Percentiles rank a stretch among this genome's conserved stretches.
phyloP scores from a whole-genome alignment of 139 green algal genomes.

The Asterochloris erici region DNA sequence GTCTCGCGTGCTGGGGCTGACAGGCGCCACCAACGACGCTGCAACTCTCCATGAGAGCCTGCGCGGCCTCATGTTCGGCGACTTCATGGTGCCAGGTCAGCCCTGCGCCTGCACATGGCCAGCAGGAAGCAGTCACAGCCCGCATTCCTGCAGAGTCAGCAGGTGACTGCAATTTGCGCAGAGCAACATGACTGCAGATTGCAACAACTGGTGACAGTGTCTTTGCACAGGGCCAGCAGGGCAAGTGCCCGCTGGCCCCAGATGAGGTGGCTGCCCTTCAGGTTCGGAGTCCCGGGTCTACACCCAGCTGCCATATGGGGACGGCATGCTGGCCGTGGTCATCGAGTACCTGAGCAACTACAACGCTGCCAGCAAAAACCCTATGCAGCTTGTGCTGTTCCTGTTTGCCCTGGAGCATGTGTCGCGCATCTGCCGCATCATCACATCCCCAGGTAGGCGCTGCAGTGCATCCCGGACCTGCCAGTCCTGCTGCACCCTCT shows the following conservation, averaged over 20 bases:
- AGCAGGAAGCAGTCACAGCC: no score
- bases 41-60: slow-evolving; percentile 37
- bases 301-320: slow-evolving; percentile 36
- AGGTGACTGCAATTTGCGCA: no score
- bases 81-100: slow-evolving; percentile 71
- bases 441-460: slow-evolving; percentile 50
- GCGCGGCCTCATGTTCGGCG: slow-evolving; percentile 63
- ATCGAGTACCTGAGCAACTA: slow-evolving; percentile 68
- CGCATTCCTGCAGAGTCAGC: no score
- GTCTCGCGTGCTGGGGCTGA: slow-evolving; percentile 36
- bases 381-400: slow-evolving; percentile 79
- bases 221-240: no score
- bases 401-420: slow-evolving; percentile 76
- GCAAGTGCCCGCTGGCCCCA: no score
- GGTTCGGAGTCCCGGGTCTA: slow-evolving; percentile 54
- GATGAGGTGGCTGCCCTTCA: not conserved
- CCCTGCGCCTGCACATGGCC: not conserved
- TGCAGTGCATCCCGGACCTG: slow-evolving; percentile 2
- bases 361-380: slow-evolving; percentile 68
- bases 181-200: no score
- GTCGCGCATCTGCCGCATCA: slow-evolving; percentile 55
- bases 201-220: no score
- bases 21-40: slow-evolving; percentile 26
- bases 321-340: slow-evolving; percentile 40
- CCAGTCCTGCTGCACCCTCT: not conserved